Conservation (phyloP, 768 basidiomycete species). For the Boletellus ananas region DNA sequence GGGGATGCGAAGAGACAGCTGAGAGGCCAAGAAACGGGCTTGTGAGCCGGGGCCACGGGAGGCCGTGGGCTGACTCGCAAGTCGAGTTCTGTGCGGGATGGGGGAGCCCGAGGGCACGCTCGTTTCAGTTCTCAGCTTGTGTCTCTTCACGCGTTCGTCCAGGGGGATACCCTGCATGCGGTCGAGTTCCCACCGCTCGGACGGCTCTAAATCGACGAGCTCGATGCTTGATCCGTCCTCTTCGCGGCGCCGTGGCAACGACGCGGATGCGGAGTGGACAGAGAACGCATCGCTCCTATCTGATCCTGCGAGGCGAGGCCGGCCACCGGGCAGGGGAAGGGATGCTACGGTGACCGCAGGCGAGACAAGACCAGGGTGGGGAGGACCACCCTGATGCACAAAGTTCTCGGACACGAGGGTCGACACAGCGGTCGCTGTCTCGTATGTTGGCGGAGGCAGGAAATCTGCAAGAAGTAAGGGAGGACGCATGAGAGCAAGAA, state of each 20-base stretch:
- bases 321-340: conserved; percentile 14
- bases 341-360: conserved; percentile 23
- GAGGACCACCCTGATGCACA: conserved; percentile 28
- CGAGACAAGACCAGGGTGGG: conserved; percentile 24
- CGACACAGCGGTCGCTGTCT: conserved; percentile 47
- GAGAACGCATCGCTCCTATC: conserved; percentile 26
- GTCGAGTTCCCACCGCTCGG: conserved; percentile 43
- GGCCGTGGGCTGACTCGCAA: conserved; percentile 27
- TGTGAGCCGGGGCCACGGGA: conserved; percentile 26
- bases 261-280: conserved; percentile 15
- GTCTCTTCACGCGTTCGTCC: conserved; percentile 37
- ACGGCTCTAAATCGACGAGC: conserved; percentile 47
- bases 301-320: conserved; percentile 10
- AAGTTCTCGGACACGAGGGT: conserved; percentile 39
- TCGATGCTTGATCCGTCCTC: conserved; percentile 51
- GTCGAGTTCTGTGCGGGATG: conserved; percentile 28
- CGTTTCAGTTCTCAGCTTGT: conserved; percentile 33
- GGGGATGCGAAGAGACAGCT: conserved; percentile 32
- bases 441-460: conserved; percentile 73
- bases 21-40: conserved; percentile 32
- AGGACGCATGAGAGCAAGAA: conserved; percentile 2
- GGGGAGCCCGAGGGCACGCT: conserved; percentile 16
- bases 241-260: conserved; percentile 28
- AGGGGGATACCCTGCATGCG: conserved; percentile 41
- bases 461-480: conserved; percentile 43